These are phyloP conservation scores for Aspergillus spinulosporus DNA, from an alignment of 2,329 filamentous ascomycete species.

Conservation along the genomic window DNA sequence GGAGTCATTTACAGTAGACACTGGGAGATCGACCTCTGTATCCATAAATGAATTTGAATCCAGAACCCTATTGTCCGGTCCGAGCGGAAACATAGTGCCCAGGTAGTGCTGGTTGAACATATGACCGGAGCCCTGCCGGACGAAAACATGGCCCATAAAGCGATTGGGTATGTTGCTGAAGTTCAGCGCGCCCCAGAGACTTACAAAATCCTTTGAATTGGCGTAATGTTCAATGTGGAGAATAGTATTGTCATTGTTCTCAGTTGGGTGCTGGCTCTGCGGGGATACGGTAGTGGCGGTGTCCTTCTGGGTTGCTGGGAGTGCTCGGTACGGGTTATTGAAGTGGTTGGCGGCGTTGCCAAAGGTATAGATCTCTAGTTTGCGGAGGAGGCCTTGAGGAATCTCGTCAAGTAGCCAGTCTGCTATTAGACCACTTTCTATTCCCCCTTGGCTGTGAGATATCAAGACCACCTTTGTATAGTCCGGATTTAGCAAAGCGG, in stretches of 20 bases:
- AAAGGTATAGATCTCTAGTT: slow-evolving; percentile 75
- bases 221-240: slow-evolving; percentile 79
- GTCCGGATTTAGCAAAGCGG: slow-evolving; percentile 60
- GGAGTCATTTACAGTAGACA: background rate
- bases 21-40: slow-evolving; percentile 25
- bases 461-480: slow-evolving; percentile 72
- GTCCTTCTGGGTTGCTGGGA: slow-evolving; percentile 25
- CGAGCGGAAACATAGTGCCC: slow-evolving; percentile 44
- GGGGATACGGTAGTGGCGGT: background rate
- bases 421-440: slow-evolving; percentile 69
- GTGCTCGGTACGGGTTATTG: slow-evolving; percentile 67
- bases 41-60: slow-evolving; percentile 41
- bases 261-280: background rate
- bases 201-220: slow-evolving; percentile 71
- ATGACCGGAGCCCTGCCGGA: slow-evolving; percentile 44
- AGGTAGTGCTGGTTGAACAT: slow-evolving; percentile 50
- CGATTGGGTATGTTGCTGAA: slow-evolving; percentile 50
- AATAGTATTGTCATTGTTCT: slow-evolving; percentile 48
- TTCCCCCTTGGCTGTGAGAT: slow-evolving; percentile 74
- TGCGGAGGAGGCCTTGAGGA: slow-evolving; percentile 63
- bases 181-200: slow-evolving; percentile 71
- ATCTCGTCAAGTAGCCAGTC: slow-evolving; percentile 76
- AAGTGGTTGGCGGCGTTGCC: slow-evolving; percentile 78
- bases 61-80: slow-evolving; percentile 27
- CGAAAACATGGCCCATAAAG: slow-evolving; percentile 53